phyloP scores from a whole-genome alignment of 345 rosid species.

The Microthlaspi erraticum region DNA sequence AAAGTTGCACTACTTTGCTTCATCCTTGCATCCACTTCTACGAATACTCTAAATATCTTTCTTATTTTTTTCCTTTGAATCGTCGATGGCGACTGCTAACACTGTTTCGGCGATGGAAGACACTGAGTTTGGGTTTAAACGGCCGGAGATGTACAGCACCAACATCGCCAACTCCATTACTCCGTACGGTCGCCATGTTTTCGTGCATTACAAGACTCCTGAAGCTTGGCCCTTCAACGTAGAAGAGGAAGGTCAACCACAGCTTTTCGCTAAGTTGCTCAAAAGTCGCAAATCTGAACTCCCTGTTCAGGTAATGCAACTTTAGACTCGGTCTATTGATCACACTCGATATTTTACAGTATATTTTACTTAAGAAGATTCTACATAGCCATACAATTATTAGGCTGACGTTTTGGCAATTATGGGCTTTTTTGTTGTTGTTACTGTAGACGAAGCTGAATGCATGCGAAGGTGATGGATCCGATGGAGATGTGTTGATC shows the following conservation, averaged over 20 bases:
- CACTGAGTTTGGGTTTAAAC: conserved; percentile 70
- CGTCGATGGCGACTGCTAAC: conserved; percentile 53
- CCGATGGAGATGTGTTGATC: conserved; percentile 79
- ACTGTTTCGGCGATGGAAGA: conserved; percentile 58
- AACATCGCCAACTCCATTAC: conserved; percentile 70
- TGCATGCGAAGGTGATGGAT: conserved; percentile 64
- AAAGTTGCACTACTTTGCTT: conserved; percentile 19
- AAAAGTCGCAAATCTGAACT: conserved; percentile 70
- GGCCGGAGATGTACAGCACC: conserved; percentile 76
- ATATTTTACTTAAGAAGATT: neutral
- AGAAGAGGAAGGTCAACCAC: conserved; percentile 74
- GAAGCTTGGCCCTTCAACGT: conserved; percentile 70
- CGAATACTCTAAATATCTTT: conserved; percentile 5
- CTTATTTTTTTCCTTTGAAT: neutral
- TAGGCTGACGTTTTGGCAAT: too few species aligned
- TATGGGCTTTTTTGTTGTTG: neutral
- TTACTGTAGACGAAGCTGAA: conserved; percentile 66
- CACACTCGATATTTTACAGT: conserved; percentile 43
- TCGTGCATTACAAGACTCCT: conserved; percentile 67
- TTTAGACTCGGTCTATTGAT: neutral
- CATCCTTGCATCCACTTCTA: conserved; percentile 6
- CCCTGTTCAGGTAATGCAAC: conserved; percentile 54
- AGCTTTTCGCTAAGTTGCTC: conserved; percentile 61
- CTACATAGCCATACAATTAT: too few species aligned
- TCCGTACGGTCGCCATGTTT: conserved; percentile 79